Evolutionary conservation across 2,329 filamentous ascomycete species (phyloP).

Genomic region (Plectosphaerella plurivora): DNA sequence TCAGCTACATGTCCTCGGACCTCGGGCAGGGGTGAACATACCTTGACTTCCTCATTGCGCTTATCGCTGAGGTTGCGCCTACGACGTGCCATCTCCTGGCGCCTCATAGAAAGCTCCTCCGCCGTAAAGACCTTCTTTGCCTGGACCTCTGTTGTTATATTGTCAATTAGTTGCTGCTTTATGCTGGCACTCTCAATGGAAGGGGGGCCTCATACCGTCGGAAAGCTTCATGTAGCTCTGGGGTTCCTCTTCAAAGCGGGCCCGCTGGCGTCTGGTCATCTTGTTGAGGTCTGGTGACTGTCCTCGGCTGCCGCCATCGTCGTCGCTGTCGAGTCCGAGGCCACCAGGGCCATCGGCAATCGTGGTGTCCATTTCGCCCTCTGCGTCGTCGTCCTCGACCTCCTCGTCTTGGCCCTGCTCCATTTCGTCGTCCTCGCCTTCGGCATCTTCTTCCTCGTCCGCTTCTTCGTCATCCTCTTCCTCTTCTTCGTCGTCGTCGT

Average conservation of each 20-base stretch:
- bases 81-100: conserved; percentile 58
- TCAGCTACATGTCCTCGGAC: not conserved
- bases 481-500: conserved; percentile 24
- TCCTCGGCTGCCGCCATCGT: conserved; percentile 39
- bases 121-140: conserved; percentile 59
- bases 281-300: conserved; percentile 52
- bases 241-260: conserved; percentile 51
- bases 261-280: conserved; percentile 58
- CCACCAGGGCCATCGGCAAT: conserved; percentile 16
- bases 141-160: conserved; percentile 48
- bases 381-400: conserved; percentile 35
- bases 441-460: conserved; percentile 30
- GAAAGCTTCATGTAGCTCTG: conserved; percentile 57
- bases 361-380: conserved; percentile 23
- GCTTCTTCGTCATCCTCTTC: conserved; percentile 39
- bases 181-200: not conserved
- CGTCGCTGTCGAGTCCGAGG: conserved; percentile 39
- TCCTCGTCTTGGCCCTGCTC: conserved; percentile 23
- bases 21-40: conserved; percentile 18
- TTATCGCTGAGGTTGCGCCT: conserved; percentile 61
- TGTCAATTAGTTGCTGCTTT: conserved; percentile 5
- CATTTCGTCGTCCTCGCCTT: conserved; percentile 25
- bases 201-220: conserved; percentile 40
- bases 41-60: conserved; percentile 61
- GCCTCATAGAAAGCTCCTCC: conserved; percentile 57